phyloP scores from a whole-genome alignment of 225 moss, liverwort and hornwort genomes.

The Sphagnum tenellum region DNA sequence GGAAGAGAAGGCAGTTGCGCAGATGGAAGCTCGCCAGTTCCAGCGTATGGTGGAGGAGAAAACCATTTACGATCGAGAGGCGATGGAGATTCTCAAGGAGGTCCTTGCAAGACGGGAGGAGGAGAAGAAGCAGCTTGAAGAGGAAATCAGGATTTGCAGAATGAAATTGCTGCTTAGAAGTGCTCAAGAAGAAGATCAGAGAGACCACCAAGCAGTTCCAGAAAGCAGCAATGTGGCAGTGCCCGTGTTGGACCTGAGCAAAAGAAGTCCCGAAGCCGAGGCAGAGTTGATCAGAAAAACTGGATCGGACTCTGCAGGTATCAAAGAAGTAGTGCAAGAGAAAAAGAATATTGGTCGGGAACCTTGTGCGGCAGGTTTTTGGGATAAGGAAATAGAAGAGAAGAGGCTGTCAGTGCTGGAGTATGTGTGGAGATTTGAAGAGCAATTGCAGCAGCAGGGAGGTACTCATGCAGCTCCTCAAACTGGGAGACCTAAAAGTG shows the following conservation, averaged over 20 bases:
- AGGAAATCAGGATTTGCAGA: slow-evolving; percentile 36
- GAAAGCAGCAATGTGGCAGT: slow-evolving; percentile 4
- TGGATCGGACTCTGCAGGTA: slow-evolving; percentile 8
- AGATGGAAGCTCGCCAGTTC: slow-evolving; percentile 75
- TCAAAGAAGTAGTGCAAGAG: slow-evolving; percentile 10
- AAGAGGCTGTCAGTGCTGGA: slow-evolving; percentile 81
- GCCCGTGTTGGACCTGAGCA: background rate
- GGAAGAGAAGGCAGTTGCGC: slow-evolving; percentile 71
- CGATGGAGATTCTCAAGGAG: slow-evolving; percentile 45
- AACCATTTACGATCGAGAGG: slow-evolving; percentile 59
- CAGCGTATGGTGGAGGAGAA: slow-evolving; percentile 77
- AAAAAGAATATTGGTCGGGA: slow-evolving; percentile 20
- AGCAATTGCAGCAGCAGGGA: slow-evolving; percentile 64
- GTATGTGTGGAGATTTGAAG: slow-evolving; percentile 85
- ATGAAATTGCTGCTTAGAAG: slow-evolving; percentile 14
- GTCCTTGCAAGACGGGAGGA: slow-evolving; percentile 40
- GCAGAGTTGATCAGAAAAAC: slow-evolving; percentile 1
- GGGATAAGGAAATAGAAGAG: slow-evolving; percentile 63
- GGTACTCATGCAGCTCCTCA: slow-evolving; percentile 22
- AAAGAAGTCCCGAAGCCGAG: background rate
- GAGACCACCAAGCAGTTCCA: slow-evolving; percentile 24
- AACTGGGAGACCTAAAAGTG: slow-evolving; percentile 24
- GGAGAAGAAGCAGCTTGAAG: slow-evolving; percentile 39
- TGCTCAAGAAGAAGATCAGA: slow-evolving; percentile 9
- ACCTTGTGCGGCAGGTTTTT: slow-evolving; percentile 19